Evolutionary conservation across 2,329 filamentous ascomycete species (phyloP), one percentile per base, ranked within the genome.

Genomic region (Geosmithia flava): DNA sequence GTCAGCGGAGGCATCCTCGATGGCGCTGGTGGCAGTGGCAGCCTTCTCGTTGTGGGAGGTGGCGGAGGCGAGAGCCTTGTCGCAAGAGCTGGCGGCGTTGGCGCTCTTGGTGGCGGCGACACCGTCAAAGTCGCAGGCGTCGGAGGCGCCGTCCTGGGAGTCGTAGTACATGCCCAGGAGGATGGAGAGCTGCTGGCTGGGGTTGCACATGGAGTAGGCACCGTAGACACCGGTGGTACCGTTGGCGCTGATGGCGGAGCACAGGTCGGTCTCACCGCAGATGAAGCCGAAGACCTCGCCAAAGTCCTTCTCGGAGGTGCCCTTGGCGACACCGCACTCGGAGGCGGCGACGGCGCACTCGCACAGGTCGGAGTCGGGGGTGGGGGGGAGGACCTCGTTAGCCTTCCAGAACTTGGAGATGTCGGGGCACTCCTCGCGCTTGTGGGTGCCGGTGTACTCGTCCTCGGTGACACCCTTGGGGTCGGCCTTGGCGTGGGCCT

Each of bases 261-360:
- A 93, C 55, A 76, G 72, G 37, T 64, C 59, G 50, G 72, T 62
- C 43, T 67, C 59, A 49, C 80, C 83, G 67, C 87, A 93, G 65
- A 91, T 77, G 63, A 70, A 81, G 62, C 72, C 73, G 66, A 97
- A 97, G 55, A 93, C 76, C 16, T 75, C 68, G 46, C 76, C 78
- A 58, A 80, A 84, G 49, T 79, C 68, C 48, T 81, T 71, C 46
- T 69, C 62, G 53, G 75, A 68, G 20, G 88, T 68, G 56, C 67
- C 65, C 44, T 72, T 65, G 44, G 76, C 70, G 51, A 88, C 79
- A 27, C 76, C 75, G 69, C 93, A 98, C 50, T 71, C 69, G 49
- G 95, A 70, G 43, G 80, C 80, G 53, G 78, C 71, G 64, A 78
- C 76, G 87, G 95, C 95, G 78, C 93, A 98, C 50, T 74, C 66